phyloP scores from a whole-genome alignment of 768 basidiomycete genomes.

The Trametes elegans region DNA sequence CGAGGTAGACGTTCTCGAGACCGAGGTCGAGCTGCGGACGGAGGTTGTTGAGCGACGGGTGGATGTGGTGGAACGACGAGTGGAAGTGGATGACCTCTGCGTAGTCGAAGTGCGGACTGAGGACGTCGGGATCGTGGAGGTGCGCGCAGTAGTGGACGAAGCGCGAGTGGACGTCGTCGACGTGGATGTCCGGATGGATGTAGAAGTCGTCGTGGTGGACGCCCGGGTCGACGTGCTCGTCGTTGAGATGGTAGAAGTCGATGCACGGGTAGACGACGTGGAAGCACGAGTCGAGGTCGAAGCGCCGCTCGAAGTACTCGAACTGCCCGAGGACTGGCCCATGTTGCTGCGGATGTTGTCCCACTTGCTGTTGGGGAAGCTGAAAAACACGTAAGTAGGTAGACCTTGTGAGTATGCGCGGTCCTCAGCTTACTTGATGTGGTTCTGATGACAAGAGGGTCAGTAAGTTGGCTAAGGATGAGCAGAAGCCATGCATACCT shows the following conservation, averaged over 20 bases:
- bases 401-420: not conserved
- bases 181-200: not conserved
- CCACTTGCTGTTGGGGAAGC: slow-evolving; percentile 69
- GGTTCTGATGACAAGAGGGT: slow-evolving; percentile 39
- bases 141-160: slow-evolving; percentile 22
- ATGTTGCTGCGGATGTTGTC: slow-evolving; percentile 69
- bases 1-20: slow-evolving; percentile 24
- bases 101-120: slow-evolving; percentile 26
- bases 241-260: not conserved
- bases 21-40: slow-evolving; percentile 16
- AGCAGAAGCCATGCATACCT: slow-evolving; percentile 23
- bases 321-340: slow-evolving; percentile 30
- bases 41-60: slow-evolving; percentile 26
- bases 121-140: not conserved
- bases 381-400: slow-evolving; percentile 22
- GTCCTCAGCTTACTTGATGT: slow-evolving; percentile 44
- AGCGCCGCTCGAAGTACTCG: slow-evolving; percentile 25
- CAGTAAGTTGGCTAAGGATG: not conserved
- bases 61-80: slow-evolving; percentile 19
- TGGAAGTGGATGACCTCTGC: slow-evolving; percentile 14
- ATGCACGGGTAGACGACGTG: slow-evolving; percentile 14
- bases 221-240: slow-evolving; percentile 3
- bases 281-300: slow-evolving; percentile 21
- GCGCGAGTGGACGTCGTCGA: not conserved
- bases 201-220: not conserved